phyloP scores from a whole-genome alignment of 208 protist genomes.

The Trypanosoma platydactyli region DNA sequence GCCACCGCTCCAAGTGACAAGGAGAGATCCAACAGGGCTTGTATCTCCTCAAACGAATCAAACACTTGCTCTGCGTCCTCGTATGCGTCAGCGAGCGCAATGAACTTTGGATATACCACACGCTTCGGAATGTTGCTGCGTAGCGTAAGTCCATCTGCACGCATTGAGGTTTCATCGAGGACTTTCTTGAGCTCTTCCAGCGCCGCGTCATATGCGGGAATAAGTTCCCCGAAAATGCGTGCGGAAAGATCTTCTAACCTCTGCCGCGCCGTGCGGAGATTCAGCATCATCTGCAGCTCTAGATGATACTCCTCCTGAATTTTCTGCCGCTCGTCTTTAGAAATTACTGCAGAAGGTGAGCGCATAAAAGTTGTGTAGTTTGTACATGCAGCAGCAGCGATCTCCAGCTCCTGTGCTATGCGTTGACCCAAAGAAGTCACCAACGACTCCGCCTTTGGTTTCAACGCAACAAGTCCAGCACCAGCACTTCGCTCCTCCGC shows the following conservation, averaged over 20 bases:
- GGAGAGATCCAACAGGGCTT: slow-evolving; percentile 46
- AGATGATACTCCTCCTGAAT: slow-evolving; percentile 82
- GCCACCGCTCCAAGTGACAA: slow-evolving; percentile 44
- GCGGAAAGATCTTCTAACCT: slow-evolving; percentile 36
- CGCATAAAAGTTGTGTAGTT: slow-evolving; percentile 47
- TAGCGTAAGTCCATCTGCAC: slow-evolving; percentile 22
- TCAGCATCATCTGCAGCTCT: slow-evolving; percentile 48
- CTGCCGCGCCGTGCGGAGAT: slow-evolving; percentile 48
- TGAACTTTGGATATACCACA: slow-evolving; percentile 67
- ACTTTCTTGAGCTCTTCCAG: slow-evolving; percentile 46
- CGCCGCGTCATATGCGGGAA: slow-evolving; percentile 46
- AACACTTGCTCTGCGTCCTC: slow-evolving; percentile 39
- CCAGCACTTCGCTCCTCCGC: slow-evolving; percentile 50
- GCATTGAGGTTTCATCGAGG: slow-evolving; percentile 26
- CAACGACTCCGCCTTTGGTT: slow-evolving; percentile 35
- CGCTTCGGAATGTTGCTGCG: slow-evolving; percentile 47
- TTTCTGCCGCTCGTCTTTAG: slow-evolving; percentile 8
- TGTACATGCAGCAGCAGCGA: slow-evolving; percentile 15
- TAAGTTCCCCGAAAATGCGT: slow-evolving; percentile 34
- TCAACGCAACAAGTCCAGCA: slow-evolving; percentile 40
- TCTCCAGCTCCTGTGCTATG: slow-evolving; percentile 27
- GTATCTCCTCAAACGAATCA: slow-evolving; percentile 53
- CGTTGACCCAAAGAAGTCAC: slow-evolving; percentile 31
- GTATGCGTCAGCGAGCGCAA: slow-evolving; percentile 75
- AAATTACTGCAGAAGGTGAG: slow-evolving; percentile 53